These are phyloP conservation scores for Falciphora oryzae DNA, from an alignment of 2,329 filamentous ascomycete species.

Conservation along the genomic window DNA sequence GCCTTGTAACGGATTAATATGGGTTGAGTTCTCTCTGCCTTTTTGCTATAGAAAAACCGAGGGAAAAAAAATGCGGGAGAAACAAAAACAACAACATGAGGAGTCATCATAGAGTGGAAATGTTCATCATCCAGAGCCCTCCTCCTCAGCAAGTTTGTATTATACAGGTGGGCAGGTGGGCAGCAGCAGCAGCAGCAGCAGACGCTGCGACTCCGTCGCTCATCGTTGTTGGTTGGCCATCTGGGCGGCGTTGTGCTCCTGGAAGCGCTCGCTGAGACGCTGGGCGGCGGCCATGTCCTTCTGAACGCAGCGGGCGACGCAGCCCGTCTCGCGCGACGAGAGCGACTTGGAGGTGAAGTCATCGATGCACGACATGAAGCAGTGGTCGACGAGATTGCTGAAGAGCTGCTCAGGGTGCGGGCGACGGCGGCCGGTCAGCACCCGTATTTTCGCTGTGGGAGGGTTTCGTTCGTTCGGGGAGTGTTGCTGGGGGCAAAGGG, in stretches of 20 bases:
- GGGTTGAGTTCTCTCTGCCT: neutral
- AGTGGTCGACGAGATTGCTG: constrained; percentile 70
- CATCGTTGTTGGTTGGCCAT: constrained; percentile 42
- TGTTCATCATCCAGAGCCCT: neutral
- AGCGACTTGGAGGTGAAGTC: constrained; percentile 98
- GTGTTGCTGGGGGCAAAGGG: neutral
- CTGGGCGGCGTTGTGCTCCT: constrained; percentile 55
- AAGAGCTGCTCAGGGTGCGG: constrained; percentile 49
- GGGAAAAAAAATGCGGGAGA: too few species aligned
- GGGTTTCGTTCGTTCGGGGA: too few species aligned
- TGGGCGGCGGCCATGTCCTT: constrained; percentile 93
- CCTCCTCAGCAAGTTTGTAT: neutral
- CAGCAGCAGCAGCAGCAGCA: too few species aligned
- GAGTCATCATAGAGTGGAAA: neutral
- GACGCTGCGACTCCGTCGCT: constrained; percentile 5
- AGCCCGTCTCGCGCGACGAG: constrained; percentile 80
- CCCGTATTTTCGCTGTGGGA: too few species aligned
- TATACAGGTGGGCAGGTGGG: neutral
- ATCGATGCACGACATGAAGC: constrained; percentile 95
- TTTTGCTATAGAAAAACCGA: too few species aligned
- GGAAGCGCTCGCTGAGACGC: constrained; percentile 86
- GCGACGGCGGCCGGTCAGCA: neutral
- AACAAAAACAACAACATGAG: neutral
- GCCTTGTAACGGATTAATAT: neutral
- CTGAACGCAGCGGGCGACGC: constrained; percentile 89